Evolutionary conservation across 2,329 filamentous ascomycete genomes (phyloP).

Genomic region (Ophiostoma tasmaniense): DNA sequence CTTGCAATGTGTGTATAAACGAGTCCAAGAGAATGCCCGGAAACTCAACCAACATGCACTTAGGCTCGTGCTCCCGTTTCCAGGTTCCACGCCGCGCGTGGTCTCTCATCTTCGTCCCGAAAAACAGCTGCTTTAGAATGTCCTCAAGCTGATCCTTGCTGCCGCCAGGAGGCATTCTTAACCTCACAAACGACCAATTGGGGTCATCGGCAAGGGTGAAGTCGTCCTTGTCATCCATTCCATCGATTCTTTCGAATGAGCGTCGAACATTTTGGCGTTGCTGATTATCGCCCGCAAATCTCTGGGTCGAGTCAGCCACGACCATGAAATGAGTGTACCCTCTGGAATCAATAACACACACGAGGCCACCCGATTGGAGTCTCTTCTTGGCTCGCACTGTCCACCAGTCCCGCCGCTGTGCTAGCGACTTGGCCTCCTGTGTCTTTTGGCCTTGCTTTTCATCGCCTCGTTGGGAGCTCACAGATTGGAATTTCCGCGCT

Average conservation of each 20-base stretch:
- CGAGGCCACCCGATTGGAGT: slow-evolving; percentile 40
- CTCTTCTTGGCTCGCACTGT: slow-evolving; percentile 35
- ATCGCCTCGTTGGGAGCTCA: background rate
- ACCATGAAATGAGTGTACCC: slow-evolving; percentile 35
- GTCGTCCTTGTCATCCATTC: background rate
- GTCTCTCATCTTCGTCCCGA: slow-evolving; percentile 23
- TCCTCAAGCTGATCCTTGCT: background rate
- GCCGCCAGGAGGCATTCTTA: slow-evolving; percentile 17
- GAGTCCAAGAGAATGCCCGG: slow-evolving; percentile 50
- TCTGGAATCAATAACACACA: slow-evolving; percentile 38
- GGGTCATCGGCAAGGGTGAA: slow-evolving; percentile 29
- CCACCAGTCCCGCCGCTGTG: slow-evolving; percentile 43
- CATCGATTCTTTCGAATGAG: background rate
- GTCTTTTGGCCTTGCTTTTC: background rate
- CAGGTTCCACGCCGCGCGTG: background rate
- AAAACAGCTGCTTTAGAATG: slow-evolving; percentile 4
- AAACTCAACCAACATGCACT: slow-evolving; percentile 46
- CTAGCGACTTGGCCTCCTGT: slow-evolving; percentile 12
- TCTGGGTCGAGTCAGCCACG: slow-evolving; percentile 29
- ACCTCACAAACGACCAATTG: slow-evolving; percentile 25
- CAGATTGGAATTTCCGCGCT: background rate
- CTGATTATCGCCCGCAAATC: slow-evolving; percentile 18
- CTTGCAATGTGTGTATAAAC: slow-evolving; percentile 48
- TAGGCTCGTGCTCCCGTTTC: background rate
- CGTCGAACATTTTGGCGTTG: background rate